Evolutionary conservation across 306 rosid genomes (phyloP), one percentile per base, ranked within the genome.

Genomic region (Trifolium pratense): DNA sequence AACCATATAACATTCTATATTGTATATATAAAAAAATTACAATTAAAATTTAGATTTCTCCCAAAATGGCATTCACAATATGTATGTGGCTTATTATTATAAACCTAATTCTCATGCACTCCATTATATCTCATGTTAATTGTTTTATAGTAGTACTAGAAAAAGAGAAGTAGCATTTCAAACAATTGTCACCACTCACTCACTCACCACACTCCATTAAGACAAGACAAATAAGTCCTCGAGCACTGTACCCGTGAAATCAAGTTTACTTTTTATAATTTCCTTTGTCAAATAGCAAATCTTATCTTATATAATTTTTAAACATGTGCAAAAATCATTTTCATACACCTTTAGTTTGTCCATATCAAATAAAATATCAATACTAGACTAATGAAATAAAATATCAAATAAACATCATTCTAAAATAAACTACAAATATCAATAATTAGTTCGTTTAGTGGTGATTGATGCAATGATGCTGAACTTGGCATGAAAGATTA

Each of bases 221-320:
- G 62, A 56, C 31, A 56, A 10, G 31, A 53, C 29, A 53, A 20
- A 5, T 18, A 17, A 62, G 71, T 46, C 49, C 74, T 81, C 77
- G 81, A 81, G 84, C 75, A 75, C 66, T 73, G 84, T 66, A 66
- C 78, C 84, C 84, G 76, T 37, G 58, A 43, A 29, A 23, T 42
- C 56, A 55, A 70, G 21, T 43, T 31, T 60, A 23, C 21, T 9
- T 15, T 63, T 59, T 51, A 14, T 20, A 25, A 37, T 62, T 49
- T 64, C 58, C 26, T 73, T 74, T 74, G 25, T 68, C 42, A 53
- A 64, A 63, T 52, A 29, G n/a, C 53, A 45, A 69, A 40, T 68
- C 52, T 74, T 39, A 14, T 12, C 1, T 9, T 66, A n/a, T 57
- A n/a, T 20, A 15, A 18, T 57, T 79, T 36, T 45, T 46, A 74